A percentile compares a stretch with the other conserved stretches of the same genome.
Conservation (phyloP, 331 rosid species). For the Erythrophleum ivorense region DNA sequence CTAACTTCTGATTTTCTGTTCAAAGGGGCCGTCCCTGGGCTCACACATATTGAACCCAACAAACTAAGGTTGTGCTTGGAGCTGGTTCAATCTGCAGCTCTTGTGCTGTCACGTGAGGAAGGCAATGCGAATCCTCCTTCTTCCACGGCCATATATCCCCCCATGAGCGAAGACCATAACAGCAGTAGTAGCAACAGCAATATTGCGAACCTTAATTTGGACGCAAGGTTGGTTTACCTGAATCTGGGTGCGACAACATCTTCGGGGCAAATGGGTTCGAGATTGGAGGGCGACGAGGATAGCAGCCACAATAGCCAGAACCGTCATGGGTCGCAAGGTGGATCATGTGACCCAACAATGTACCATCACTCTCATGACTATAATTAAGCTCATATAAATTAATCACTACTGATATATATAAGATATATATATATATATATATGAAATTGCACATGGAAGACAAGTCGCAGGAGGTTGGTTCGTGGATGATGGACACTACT, state of each 20-base stretch:
- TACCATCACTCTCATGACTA: slow-evolving; percentile 84
- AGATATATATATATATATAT: slow-evolving; percentile 20
- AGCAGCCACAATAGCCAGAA: slow-evolving; percentile 50
- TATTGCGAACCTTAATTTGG: slow-evolving; percentile 59
- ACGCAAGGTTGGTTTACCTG: slow-evolving; percentile 88
- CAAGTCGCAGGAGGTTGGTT: slow-evolving; percentile 11
- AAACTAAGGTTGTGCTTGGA: slow-evolving; percentile 89
- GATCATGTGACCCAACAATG: slow-evolving; percentile 57
- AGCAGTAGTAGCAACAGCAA: slow-evolving; percentile 48
- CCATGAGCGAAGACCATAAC: slow-evolving; percentile 63
- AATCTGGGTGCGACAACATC: slow-evolving; percentile 69
- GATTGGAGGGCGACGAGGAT: slow-evolving; percentile 61
- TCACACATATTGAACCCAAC: slow-evolving; percentile 90
- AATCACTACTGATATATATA: slow-evolving; percentile 35
- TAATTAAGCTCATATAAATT: background rate
- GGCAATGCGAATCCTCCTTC: slow-evolving; percentile 62
- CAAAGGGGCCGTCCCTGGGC: slow-evolving; percentile 97
- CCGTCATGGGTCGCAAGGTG: slow-evolving; percentile 49
- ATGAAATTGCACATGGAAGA: slow-evolving; percentile 32
- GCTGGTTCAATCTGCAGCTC: slow-evolving; percentile 96
- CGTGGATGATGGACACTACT: slow-evolving; percentile 34
- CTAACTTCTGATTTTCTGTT: slow-evolving; percentile 97
- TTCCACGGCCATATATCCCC: slow-evolving; percentile 64
- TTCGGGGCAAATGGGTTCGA: slow-evolving; percentile 56
- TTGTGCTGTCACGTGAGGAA: slow-evolving; percentile 93